Evolutionary conservation across 768 basidiomycete genomes (phyloP).

Genomic region (Fomitopsis serialis): DNA sequence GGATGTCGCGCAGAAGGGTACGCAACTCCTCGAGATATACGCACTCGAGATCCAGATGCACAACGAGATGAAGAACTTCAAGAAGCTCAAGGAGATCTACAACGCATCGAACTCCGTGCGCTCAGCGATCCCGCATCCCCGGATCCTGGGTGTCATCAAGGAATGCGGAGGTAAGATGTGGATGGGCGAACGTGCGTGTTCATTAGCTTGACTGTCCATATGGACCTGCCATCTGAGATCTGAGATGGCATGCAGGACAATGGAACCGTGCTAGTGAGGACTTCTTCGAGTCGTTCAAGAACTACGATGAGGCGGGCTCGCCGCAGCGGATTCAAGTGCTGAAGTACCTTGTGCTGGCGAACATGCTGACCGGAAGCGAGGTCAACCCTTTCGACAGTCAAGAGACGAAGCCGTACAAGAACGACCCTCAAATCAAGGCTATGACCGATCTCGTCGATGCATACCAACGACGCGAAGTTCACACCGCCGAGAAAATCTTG

Average conservation of each 20-base stretch:
- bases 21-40: conserved; percentile 93
- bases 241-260: conserved; percentile 47
- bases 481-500: conserved; percentile 94
- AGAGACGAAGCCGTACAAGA: conserved; percentile 99
- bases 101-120: conserved; percentile 90
- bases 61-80: conserved; percentile 91
- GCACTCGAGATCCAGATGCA: conserved; percentile 99
- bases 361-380: conserved; percentile 97
- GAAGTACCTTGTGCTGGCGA: conserved; percentile 95
- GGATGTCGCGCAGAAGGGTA: conserved; percentile 90
- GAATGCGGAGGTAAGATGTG: conserved; percentile 99
- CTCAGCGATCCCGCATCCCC: conserved; percentile 95
- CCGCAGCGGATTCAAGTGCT: conserved; percentile 96
- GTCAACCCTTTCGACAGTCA: conserved; percentile 99
- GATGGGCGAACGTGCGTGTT: conserved; percentile 93
- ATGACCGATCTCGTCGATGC: conserved; percentile 98
- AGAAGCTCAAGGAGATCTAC: conserved; percentile 98
- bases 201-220: not conserved
- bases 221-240: not conserved
- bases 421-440: conserved; percentile 91
- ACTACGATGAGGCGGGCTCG: conserved; percentile 97
- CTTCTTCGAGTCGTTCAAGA: conserved; percentile 98
- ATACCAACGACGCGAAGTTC: conserved; percentile 94
- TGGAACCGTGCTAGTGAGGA: conserved; percentile 97
- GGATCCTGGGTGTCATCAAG: conserved; percentile 98